A percentile compares a stretch with the other conserved stretches of the same genome.
phyloP scores from a whole-genome alignment of 306 rosid genomes.

The Cajanus cajan region DNA sequence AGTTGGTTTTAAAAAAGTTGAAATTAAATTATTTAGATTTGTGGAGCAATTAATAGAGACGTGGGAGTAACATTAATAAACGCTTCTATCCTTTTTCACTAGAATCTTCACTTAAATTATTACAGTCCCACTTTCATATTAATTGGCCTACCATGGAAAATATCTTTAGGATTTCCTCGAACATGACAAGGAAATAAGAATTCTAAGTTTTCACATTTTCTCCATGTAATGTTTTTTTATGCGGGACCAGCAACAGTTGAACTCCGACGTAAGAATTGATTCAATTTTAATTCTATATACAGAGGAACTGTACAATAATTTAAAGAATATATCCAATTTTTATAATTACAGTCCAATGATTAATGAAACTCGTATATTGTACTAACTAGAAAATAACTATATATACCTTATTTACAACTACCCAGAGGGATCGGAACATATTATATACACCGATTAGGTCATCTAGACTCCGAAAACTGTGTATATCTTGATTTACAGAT shows the following conservation, averaged over 20 bases:
- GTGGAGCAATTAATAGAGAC: not conserved
- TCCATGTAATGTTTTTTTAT: not conserved
- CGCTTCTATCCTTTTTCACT: not conserved
- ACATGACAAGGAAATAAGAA: not conserved
- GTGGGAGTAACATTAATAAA: too few relatives aligned
- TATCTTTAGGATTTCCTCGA: not conserved
- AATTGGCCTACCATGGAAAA: not conserved
- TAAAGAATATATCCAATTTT: not conserved
- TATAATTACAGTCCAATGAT: not conserved
- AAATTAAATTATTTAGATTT: not conserved
- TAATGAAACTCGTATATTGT: not conserved
- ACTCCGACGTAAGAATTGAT: not conserved
- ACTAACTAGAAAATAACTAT: not conserved
- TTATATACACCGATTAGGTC: not conserved
- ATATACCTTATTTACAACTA: not conserved
- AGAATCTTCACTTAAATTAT: not conserved
- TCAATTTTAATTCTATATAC: not conserved
- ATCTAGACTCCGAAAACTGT: not conserved
- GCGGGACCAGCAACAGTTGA: not conserved
- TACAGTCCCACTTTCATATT: not conserved
- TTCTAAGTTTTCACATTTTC: not conserved
- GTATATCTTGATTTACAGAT: not conserved
- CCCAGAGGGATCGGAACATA: not conserved
- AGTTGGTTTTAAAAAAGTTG: not conserved
- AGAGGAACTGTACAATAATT: not conserved